Base-by-base conservation (phyloP, 768 basidiomycete species). In the Chiua virens region DNA sequence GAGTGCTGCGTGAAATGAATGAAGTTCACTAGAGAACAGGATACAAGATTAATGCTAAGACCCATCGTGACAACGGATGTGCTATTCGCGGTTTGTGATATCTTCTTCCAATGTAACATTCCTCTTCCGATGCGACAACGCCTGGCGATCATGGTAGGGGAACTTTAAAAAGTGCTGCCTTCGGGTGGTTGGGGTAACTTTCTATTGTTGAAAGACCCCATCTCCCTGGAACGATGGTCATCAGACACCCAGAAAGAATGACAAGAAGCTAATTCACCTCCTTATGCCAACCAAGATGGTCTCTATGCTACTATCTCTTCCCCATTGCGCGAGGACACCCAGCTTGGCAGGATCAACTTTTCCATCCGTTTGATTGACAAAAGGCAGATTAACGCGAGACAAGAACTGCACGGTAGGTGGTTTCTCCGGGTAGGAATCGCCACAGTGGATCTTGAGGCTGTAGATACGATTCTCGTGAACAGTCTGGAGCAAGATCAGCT, bases 381-480 rank as follows among this genome's bases (percentile, higher is more conserved):
- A 97, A 3, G 97, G 96, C 17, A 99, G 79, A 69, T 98, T 97
- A 54, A 99, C 92, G 51, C 84, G 80, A 34, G 90, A 95, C 55
- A 89, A 62, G 73, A 98, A 98, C 55, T 88, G 85, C 50, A 98
- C 82, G 17, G 75, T 70, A 15, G 96, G 96, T 5, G 88, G 89
- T 0, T 50, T 49, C 42, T 96, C 91, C 25, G 91, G 90, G 68
- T 94, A 94, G 4, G 64, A 49, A 2, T 80, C 73, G 44, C 83
- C 89, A 62, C 96, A 98, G 63, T 77, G 75, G 67, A 99, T 95
- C 74, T 87, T 89, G 63, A 99, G 81, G 45, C 85, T 87, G 81
- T 98, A 99, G 73, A 98, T 99, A 47, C 97, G 83, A 74, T 98
- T 99, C 81, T 99, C 96, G 72, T 98, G 94, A 5, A 96, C 92